phyloP scores from a whole-genome alignment of 169 alveolate species.

The Pseudocohnilembus persalinus region DNA sequence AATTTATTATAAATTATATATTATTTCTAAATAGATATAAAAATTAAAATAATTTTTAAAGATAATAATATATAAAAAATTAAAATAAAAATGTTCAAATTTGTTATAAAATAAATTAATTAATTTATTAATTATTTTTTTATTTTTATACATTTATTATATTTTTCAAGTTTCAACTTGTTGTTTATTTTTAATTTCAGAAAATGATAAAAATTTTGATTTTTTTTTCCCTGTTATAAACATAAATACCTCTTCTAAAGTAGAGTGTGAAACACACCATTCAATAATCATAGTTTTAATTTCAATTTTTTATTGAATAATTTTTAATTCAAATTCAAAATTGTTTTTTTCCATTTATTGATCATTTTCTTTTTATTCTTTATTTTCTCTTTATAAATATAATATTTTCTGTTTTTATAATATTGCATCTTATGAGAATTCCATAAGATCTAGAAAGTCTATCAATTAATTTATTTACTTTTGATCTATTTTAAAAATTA shows the following conservation, averaged over 20 bases:
- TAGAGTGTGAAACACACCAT: constrained; percentile 85
- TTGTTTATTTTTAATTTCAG: neutral
- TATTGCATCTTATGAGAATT: neutral
- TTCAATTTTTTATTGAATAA: too few species aligned
- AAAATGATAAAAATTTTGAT: neutral
- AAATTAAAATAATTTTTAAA: too few species aligned
- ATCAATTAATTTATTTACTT: neutral
- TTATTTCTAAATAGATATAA: too few species aligned
- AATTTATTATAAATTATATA: too few species aligned
- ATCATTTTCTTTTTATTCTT: neutral
- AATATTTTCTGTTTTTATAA: too few species aligned
- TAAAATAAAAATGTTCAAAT: too few species aligned
- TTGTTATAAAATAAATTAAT: too few species aligned
- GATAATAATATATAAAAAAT: too few species aligned
- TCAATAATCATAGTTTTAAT: constrained; percentile 54
- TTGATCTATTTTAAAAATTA: too few species aligned
- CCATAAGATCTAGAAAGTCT: neutral
- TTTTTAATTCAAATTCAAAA: too few species aligned
- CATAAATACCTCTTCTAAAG: constrained; percentile 87
- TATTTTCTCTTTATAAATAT: neutral
- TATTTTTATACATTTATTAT: neutral
- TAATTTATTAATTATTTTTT: too few species aligned
- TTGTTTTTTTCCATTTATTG: too few species aligned
- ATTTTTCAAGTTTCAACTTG: neutral
- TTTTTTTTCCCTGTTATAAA: constrained; percentile 66